These are phyloP conservation scores for Aquilaria yunnanensis DNA, from an alignment of 345 rosid species.

Conservation along the genomic window DNA sequence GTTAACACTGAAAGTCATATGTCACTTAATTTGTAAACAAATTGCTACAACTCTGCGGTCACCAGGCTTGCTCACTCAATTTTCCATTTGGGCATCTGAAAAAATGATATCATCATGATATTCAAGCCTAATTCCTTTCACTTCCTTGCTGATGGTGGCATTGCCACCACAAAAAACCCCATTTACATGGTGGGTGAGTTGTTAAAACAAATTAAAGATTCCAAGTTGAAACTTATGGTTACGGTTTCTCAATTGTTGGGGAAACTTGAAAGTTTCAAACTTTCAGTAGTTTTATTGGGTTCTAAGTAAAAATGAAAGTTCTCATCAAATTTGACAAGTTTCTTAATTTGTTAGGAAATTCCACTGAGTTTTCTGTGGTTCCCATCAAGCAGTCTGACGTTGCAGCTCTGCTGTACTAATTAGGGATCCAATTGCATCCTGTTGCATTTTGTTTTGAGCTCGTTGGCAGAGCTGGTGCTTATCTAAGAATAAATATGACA, in stretches of 20 bases:
- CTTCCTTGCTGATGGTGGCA: constrained; percentile 61
- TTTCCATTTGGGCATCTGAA: constrained; percentile 50
- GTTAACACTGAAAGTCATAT: too few relatives aligned
- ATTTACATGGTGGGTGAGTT: constrained; percentile 53
- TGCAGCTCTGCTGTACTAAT: constrained; percentile 71
- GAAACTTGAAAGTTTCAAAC: constrained; percentile 47
- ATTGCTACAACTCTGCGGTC: constrained; percentile 33
- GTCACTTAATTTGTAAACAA: too few relatives aligned
- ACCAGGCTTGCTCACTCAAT: constrained; percentile 57
- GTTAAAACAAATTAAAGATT: constrained; percentile 61
- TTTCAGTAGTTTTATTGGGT: constrained; percentile 56
- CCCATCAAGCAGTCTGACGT: constrained; percentile 49
- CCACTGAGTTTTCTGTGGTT: constrained; percentile 35
- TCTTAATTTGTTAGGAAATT: constrained; percentile 35
- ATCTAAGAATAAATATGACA: too few relatives aligned
- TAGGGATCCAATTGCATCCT: constrained; percentile 23
- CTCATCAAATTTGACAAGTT: constrained; percentile 40
- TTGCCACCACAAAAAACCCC: constrained; percentile 75
- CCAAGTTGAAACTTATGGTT: constrained; percentile 55
- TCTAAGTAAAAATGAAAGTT: constrained; percentile 16
- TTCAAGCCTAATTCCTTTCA: constrained; percentile 79
- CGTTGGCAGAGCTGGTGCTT: too few relatives aligned
- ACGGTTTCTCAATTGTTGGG: constrained; percentile 56
- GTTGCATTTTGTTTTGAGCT: too few relatives aligned
- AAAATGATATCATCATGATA: constrained; percentile 60